Evolutionary conservation across 2,329 filamentous ascomycete genomes (phyloP).

Genomic region (Paraphoma chrysanthemicola): DNA sequence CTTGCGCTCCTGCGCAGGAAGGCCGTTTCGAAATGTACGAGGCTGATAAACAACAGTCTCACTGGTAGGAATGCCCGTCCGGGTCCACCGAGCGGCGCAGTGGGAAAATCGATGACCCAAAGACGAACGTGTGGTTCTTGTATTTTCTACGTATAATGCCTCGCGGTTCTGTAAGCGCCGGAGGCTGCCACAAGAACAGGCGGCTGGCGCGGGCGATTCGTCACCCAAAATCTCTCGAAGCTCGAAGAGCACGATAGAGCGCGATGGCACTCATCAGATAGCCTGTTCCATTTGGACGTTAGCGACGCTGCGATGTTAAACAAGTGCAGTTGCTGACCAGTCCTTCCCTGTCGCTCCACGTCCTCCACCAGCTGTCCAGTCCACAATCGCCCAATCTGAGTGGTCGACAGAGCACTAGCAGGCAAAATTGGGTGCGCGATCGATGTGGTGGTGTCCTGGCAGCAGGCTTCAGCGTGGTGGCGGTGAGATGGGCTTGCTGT

Average conservation of each 20-base stretch:
- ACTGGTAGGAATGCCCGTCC: background rate
- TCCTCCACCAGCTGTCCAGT: constrained; percentile 8
- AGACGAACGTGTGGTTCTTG: constrained; percentile 29
- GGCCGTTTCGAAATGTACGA: background rate
- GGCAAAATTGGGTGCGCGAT: constrained; percentile 1
- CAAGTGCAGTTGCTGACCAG: constrained; percentile 17
- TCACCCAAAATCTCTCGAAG: constrained; percentile 5
- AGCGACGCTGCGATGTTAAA: constrained; percentile 22
- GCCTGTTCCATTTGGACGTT: constrained; percentile 17
- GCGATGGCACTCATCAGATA: background rate
- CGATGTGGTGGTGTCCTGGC: constrained; percentile 2
- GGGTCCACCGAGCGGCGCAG: background rate
- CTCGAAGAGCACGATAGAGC: background rate
- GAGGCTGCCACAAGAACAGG: background rate
- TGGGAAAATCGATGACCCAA: background rate
- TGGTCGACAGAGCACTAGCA: background rate
- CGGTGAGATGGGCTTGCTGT: constrained; percentile 18
- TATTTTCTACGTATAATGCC: constrained; percentile 36
- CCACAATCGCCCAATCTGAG: background rate
- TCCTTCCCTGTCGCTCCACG: constrained; percentile 9
- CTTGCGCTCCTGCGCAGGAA: background rate
- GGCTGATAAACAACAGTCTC: background rate
- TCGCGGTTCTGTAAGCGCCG: constrained; percentile 36
- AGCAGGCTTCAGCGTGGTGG: constrained; percentile 9
- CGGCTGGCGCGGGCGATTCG: constrained; percentile 17